Conservation (phyloP, 148 eudicot species). For the Nepenthes mirabilis region DNA sequence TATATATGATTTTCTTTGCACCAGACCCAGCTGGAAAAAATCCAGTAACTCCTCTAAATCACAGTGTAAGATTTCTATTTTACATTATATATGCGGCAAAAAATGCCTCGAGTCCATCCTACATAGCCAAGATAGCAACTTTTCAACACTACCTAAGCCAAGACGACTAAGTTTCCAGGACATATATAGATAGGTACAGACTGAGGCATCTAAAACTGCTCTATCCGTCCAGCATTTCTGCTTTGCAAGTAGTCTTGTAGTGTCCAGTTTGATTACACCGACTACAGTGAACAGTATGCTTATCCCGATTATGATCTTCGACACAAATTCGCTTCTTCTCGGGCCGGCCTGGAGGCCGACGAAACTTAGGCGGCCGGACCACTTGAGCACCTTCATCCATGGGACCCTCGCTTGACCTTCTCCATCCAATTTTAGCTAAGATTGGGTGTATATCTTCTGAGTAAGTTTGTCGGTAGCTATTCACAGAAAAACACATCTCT, state of each 20-base stretch:
- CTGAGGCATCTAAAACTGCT: slow-evolving; percentile 4
- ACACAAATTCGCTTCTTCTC: slow-evolving; percentile 38
- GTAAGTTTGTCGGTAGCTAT: slow-evolving; percentile 26
- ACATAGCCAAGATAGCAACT: no score
- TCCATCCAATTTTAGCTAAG: slow-evolving; percentile 35
- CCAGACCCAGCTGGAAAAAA: no score
- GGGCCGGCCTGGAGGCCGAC: slow-evolving; percentile 52
- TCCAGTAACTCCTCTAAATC: no score
- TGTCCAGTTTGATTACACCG: slow-evolving; percentile 58
- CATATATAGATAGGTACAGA: neutral
- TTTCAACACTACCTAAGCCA: no score
- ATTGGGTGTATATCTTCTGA: slow-evolving; percentile 23
- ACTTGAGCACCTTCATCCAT: slow-evolving; percentile 15
- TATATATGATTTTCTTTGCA: no score
- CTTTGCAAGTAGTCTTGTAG: slow-evolving; percentile 52
- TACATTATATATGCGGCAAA: no score
- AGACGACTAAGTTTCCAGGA: no score
- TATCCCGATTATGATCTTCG: slow-evolving; percentile 33
- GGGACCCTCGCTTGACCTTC: slow-evolving; percentile 13
- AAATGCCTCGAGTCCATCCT: no score
- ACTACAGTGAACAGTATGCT: slow-evolving; percentile 55
- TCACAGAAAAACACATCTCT: slow-evolving; percentile 24
- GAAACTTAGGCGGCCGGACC: slow-evolving; percentile 48
- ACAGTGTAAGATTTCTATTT: no score
- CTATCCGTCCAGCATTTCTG: slow-evolving; percentile 10